phyloP scores from a whole-genome alignment of 495 filamentous ascomycete species.

The Neurospora sp. region DNA sequence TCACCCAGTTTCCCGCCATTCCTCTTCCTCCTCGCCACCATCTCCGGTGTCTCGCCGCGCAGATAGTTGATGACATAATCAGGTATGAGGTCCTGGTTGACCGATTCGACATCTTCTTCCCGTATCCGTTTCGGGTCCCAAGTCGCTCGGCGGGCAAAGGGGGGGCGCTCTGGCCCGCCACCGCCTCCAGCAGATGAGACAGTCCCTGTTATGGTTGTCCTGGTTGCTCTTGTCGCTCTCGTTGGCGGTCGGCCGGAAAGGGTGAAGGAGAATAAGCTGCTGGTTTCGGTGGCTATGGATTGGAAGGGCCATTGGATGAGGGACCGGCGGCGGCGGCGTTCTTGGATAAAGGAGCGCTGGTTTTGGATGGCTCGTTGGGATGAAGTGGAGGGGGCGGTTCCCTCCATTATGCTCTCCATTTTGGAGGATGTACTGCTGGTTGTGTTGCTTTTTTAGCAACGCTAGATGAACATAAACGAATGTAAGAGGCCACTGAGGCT shows the following conservation, averaged over 20 bases:
- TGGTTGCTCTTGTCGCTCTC: slow-evolving; percentile 1
- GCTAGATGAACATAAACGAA: neutral
- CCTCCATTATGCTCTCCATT: neutral
- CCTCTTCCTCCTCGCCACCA: slow-evolving; percentile 27
- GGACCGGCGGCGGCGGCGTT: neutral
- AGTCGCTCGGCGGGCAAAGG: slow-evolving; percentile 12
- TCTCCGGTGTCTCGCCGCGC: slow-evolving; percentile 33
- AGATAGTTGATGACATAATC: slow-evolving; percentile 39
- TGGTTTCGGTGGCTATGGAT: slow-evolving; percentile 15
- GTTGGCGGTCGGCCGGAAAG: neutral
- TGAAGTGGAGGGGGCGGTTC: neutral
- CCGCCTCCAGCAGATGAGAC: neutral
- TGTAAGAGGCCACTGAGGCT: neutral
- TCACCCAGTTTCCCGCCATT: slow-evolving; percentile 26
- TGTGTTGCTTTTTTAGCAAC: neutral
- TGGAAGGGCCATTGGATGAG: slow-evolving; percentile 26
- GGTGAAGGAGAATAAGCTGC: neutral
- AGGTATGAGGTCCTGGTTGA: slow-evolving; percentile 30
- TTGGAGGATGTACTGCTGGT: neutral
- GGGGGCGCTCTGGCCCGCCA: neutral
- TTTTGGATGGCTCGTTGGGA: neutral
- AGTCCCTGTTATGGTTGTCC: slow-evolving; percentile 2
- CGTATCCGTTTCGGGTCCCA: slow-evolving; percentile 14
- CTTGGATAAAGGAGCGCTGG: neutral
- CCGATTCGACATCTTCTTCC: slow-evolving; percentile 10